These are phyloP conservation scores for Ilyonectria destructans DNA, from an alignment of 2,329 filamentous ascomycete species.

Conservation along the genomic window DNA sequence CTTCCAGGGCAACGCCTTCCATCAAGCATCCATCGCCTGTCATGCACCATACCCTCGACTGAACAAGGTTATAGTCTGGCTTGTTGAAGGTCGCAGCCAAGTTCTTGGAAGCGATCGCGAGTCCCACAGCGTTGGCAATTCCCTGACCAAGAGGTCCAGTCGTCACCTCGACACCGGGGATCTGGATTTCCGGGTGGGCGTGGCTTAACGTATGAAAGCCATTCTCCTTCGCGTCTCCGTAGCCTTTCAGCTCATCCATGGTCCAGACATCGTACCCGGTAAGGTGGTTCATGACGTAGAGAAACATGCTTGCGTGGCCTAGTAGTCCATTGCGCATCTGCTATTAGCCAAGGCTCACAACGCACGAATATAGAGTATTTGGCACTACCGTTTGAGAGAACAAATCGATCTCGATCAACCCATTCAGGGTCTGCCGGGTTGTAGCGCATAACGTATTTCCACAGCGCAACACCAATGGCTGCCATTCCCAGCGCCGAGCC, in stretches of 20 bases:
- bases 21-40: conserved; percentile 70
- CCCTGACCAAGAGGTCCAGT: conserved; percentile 72
- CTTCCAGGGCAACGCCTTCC: conserved; percentile 69
- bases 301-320: too few species aligned
- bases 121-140: conserved; percentile 69
- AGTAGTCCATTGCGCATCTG: too few species aligned
- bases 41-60: conserved; percentile 69
- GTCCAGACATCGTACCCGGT: too few species aligned
- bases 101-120: conserved; percentile 70
- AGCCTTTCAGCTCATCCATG: too few species aligned
- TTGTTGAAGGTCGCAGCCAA: conserved; percentile 66
- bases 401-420: conserved; percentile 73
- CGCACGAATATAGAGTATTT: too few species aligned
- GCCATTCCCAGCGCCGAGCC: conserved; percentile 14
- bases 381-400: conserved; percentile 71
- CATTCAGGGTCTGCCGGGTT: conserved; percentile 66
- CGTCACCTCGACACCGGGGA: conserved; percentile 70
- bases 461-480: conserved; percentile 57
- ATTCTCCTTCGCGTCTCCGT: too few species aligned
- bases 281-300: too few species aligned
- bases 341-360: too few species aligned
- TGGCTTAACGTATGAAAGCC: too few species aligned
- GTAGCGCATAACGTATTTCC: conserved; percentile 73
- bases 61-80: conserved; percentile 63
- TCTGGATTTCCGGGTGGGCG: conserved; percentile 70